Evolutionary conservation across 2,329 filamentous ascomycete species (phyloP).

Genomic region (Zasmidium cellare): DNA sequence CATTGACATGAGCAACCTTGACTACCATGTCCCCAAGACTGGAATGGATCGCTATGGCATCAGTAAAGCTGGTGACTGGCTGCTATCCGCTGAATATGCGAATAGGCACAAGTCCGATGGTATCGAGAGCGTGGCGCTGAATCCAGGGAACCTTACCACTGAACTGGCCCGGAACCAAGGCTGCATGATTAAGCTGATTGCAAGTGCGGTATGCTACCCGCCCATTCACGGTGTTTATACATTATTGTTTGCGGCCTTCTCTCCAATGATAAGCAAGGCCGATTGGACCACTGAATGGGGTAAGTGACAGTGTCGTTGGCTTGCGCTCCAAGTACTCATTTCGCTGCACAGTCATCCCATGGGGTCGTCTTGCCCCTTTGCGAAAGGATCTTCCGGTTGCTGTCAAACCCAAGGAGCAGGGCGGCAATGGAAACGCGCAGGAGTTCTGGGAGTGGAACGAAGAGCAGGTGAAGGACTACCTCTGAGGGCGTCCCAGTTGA

Average conservation of each 20-base stretch:
- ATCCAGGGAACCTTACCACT: background rate
- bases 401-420: constrained; percentile 17
- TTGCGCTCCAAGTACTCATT: no score
- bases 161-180: background rate
- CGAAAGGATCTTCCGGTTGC: background rate
- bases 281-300: background rate
- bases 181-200: background rate
- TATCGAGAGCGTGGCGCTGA: background rate
- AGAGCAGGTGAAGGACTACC: constrained; percentile 12
- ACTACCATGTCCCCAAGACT: background rate
- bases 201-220: background rate
- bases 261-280: background rate
- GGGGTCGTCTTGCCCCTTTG: constrained; percentile 18
- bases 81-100: background rate
- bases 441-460: constrained; percentile 43
- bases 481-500: background rate
- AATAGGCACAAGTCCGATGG: background rate
- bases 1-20: constrained; percentile 7
- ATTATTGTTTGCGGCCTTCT: background rate
- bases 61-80: constrained; percentile 2
- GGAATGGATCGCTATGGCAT: constrained; percentile 2
- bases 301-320: background rate
- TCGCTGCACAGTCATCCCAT: constrained; percentile 1
- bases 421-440: constrained; percentile 33
- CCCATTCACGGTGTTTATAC: constrained; percentile 1